Evolutionary conservation across 129 eudicot species (phyloP), one percentile per base, ranked within the genome.

Genomic region (Flaveria sonorensis): DNA sequence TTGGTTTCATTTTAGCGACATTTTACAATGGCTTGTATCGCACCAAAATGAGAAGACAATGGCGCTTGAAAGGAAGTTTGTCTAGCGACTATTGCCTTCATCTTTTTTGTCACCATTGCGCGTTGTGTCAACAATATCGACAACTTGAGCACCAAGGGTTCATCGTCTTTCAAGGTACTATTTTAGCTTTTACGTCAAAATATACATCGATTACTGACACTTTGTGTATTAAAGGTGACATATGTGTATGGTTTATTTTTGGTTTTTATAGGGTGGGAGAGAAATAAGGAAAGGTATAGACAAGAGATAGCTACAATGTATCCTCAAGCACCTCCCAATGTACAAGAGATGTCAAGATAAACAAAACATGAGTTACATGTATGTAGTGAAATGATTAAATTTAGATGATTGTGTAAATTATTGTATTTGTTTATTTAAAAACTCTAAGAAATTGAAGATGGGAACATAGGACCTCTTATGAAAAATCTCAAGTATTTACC

Each of bases 81-180:
- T 43, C 36, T 3, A 80, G 79, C 21, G 84, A 80, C 70, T 73
- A 73, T 10, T 65, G 74, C 51, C 72, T 80, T 65, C 84, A 80
- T 66, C 79, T 80, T 1, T 80, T 74, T 68, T 73, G 84, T 74
- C 84, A 80, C 48, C 84, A 66, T 8, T 80, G 84, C 36, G 84
- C 84, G 15, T 70, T 80, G 7, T 80, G 84, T 52, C 84, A 80
- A 80, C 84, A 80, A 73, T 80, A 80, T 73, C 84, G 84, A 18
- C 84, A 80, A 73, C 84, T 80, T 66, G 84, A 80, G 19, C 84
- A 66, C 32, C 84, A 80, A 55, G 79, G 84, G 28, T 74, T 80
- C 42, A 56, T 80, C 10, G 84, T 80, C 16, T 80, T 80, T 55
- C 84, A 73, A 73, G 84, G 84, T 80, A 73, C 48, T 32, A 3